These are phyloP conservation scores for Oryza punctata DNA, from an alignment of 176 grass and related monocot species.

Conservation along the genomic window DNA sequence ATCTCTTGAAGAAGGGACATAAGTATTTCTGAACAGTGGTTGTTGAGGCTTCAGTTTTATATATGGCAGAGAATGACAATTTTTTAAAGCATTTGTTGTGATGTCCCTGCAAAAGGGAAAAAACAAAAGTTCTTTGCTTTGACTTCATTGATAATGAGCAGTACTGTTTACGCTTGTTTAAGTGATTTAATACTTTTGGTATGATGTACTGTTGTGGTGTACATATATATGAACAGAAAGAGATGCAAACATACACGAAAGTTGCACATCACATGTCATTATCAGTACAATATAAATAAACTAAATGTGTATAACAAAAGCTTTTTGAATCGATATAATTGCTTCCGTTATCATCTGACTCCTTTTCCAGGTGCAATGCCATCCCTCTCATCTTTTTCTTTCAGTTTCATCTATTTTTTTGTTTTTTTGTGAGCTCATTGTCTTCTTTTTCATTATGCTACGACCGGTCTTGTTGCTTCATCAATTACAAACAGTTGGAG, in stretches of 20 bases:
- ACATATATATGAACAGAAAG: constrained; percentile 26
- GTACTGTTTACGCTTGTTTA: not conserved
- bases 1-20: not conserved
- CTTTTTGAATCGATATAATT: constrained; percentile 31
- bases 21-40: constrained; percentile 46
- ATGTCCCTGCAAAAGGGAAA: constrained; percentile 38
- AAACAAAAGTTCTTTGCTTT: constrained; percentile 29
- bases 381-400: constrained; percentile 48
- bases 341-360: constrained; percentile 41
- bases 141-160: constrained; percentile 37
- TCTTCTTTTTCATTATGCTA: constrained; percentile 35
- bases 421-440: constrained; percentile 43
- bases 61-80: not conserved
- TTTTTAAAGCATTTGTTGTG: constrained; percentile 51
- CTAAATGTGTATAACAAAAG: constrained; percentile 35
- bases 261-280: constrained; percentile 47
- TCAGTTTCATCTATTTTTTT: constrained; percentile 43
- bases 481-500: constrained; percentile 26
- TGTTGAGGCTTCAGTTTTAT: constrained; percentile 33
- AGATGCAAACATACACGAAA: constrained; percentile 29
- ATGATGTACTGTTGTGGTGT: not conserved
- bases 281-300: constrained; percentile 37
- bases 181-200: constrained; percentile 26
- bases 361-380: constrained; percentile 53
- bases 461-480: constrained; percentile 32